A percentile compares a stretch with the other conserved stretches of the same genome.
These are phyloP conservation scores for Flaveria brownii DNA, from an alignment of 129 eudicot genomes.

Conservation along the genomic window DNA sequence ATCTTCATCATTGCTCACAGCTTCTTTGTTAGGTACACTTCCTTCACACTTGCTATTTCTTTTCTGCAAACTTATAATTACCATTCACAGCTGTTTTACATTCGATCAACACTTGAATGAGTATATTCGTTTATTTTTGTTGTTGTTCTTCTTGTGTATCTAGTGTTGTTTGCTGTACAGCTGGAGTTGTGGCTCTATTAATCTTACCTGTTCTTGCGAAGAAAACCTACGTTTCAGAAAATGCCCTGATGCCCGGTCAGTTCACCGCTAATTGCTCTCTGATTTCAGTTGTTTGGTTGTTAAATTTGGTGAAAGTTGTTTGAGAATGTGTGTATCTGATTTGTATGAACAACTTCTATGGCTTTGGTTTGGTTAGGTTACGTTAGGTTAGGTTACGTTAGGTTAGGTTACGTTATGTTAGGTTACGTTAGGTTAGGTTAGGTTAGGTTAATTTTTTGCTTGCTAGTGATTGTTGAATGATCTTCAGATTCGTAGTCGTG, in stretches of 20 bases:
- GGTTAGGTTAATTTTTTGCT: not conserved
- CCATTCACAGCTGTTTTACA: conserved; percentile 1
- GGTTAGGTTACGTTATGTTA: not conserved
- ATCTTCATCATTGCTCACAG: conserved; percentile 60
- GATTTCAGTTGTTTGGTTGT: conserved; percentile 2
- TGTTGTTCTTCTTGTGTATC: not conserved
- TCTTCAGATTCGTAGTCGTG: not conserved
- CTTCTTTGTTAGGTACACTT: conserved; percentile 58
- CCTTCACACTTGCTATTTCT: not conserved
- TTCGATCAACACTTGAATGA: not conserved
- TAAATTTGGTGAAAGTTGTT: not conserved
- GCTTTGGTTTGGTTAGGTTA: not conserved
- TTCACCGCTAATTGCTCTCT: conserved; percentile 6
- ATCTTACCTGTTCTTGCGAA: conserved; percentile 81
- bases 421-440: not conserved
- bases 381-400: not conserved
- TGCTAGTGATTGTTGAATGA: conserved; percentile 12
- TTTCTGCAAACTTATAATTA: not conserved
- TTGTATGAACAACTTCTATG: conserved; percentile 15
- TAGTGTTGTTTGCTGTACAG: conserved; percentile 74
- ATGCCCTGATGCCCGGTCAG: conserved; percentile 98
- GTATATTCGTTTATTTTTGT: not conserved
- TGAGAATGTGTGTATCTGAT: not conserved
- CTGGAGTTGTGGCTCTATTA: conserved; percentile 77
- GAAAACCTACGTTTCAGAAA: conserved; percentile 87